Conservation (phyloP, 1,139 yeast genomes). For the Neolecta irregularis region DNA sequence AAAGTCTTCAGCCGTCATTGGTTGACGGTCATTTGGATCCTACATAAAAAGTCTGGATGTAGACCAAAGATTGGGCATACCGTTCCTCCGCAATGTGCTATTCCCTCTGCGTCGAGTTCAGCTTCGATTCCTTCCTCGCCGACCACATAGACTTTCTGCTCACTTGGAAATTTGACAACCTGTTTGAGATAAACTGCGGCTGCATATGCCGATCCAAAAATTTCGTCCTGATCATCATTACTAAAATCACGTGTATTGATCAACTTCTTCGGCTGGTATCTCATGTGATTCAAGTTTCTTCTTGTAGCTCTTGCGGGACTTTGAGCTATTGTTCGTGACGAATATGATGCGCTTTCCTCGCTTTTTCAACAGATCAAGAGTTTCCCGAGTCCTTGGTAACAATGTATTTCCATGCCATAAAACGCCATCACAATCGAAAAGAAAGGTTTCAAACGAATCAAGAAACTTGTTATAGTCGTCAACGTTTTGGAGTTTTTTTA, state of each 20-base stretch:
- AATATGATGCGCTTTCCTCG: slow-evolving; percentile 57
- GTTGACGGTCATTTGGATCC: slow-evolving; percentile 19
- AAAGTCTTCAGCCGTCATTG: slow-evolving; percentile 17
- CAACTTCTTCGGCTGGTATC: slow-evolving; percentile 23
- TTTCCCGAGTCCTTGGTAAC: slow-evolving; percentile 57
- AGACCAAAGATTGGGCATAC: slow-evolving; percentile 19
- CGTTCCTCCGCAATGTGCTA: slow-evolving; percentile 52
- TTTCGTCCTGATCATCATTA: slow-evolving; percentile 35
- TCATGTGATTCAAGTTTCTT: slow-evolving; percentile 66
- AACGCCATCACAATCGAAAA: slow-evolving; percentile 88
- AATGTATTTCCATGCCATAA: slow-evolving; percentile 69
- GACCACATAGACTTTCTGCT: slow-evolving; percentile 68
- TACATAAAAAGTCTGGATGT: neutral
- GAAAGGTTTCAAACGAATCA: slow-evolving; percentile 55
- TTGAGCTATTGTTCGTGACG: slow-evolving; percentile 91
- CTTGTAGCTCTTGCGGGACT: slow-evolving; percentile 63
- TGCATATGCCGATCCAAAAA: slow-evolving; percentile 85
- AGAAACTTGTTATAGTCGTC: slow-evolving; percentile 29
- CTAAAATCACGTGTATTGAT: neutral
- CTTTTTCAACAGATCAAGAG: slow-evolving; percentile 40
- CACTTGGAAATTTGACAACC: slow-evolving; percentile 53
- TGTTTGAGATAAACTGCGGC: slow-evolving; percentile 73
- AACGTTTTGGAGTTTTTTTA: slow-evolving; percentile 2
- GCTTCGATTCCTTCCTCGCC: slow-evolving; percentile 73
- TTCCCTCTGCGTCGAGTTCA: slow-evolving; percentile 56